Base-by-base conservation (phyloP, 2,329 filamentous ascomycete genomes). In the Hypoxylon rubiginosum region DNA sequence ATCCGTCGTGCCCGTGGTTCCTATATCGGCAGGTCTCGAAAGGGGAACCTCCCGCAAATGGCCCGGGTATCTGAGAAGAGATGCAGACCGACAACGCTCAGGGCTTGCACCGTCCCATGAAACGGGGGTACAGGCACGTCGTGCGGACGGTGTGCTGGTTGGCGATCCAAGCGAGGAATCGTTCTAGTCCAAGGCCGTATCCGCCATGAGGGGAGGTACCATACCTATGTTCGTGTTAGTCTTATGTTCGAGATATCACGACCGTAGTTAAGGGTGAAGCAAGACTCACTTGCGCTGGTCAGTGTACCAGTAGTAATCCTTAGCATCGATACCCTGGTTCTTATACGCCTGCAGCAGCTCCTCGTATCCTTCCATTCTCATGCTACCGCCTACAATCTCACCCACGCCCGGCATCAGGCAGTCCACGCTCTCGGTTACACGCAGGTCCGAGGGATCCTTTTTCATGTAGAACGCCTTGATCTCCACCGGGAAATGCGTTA, bases 401-500 rank as follows among this genome's bases (percentile, higher is more conserved):
- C 96, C 96, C 26, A 99, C 96, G 72, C 93, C 93, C 10, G 96
- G 96, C 94, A 99, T 87, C 71, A 91, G 78, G 54, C 86, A 84
- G 76, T 99, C 96, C 13, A 98, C 95, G 67, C 90, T 93, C 85
- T 99, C 95, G 0, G 96, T 99, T 28, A 97, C 93, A 26, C 94
- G 88, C 30, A 81, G 83, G 77, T 99, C 96, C 30, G 86, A 81
- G 46, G 86, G 84, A 74, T 95, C 96, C 82, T 91, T 94, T 82
- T 94, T 91, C 96, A 99, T 99, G 87, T 99, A 99, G 81, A 99
- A 99, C 1, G 96, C 92, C 86, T 99, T 99, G 86, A 99, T 97
- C 83, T 95, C 93, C 64, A 90, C 90, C 19, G 96, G 96, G 88
- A 99, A 99, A 82, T 98, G 95, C 2, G 95, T 98, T 45, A 98